phyloP scores from a whole-genome alignment of 192 early-diverging fungal species.

The Radiomyces spectabilis region DNA sequence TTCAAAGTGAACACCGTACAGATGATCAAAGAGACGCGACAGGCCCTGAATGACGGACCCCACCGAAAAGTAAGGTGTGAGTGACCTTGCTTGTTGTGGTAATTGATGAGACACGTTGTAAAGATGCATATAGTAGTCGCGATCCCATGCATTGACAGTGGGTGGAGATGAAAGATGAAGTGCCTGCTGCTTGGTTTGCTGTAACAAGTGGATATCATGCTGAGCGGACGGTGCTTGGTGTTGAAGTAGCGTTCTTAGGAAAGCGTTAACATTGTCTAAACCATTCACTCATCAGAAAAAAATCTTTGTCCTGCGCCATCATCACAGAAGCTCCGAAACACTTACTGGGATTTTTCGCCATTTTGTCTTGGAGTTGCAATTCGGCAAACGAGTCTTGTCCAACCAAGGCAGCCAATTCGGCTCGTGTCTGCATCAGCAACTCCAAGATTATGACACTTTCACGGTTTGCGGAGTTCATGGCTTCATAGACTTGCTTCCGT shows the following conservation, averaged over 20 bases:
- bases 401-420: slow-evolving; percentile 64
- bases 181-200: slow-evolving; percentile 28
- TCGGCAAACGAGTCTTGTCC: slow-evolving; percentile 80
- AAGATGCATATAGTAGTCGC: slow-evolving; percentile 57
- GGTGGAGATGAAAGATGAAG: slow-evolving; percentile 5
- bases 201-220: slow-evolving; percentile 42
- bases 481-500: slow-evolving; percentile 66
- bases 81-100: slow-evolving; percentile 26
- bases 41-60: slow-evolving; percentile 83
- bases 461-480: slow-evolving; percentile 61
- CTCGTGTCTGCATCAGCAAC: slow-evolving; percentile 62
- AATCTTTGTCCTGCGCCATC: background rate
- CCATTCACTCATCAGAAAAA: background rate
- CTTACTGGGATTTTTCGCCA: slow-evolving; percentile 77
- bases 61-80: slow-evolving; percentile 73
- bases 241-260: slow-evolving; percentile 64
- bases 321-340: background rate
- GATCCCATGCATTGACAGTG: slow-evolving; percentile 74
- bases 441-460: slow-evolving; percentile 66
- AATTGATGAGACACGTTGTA: slow-evolving; percentile 23
- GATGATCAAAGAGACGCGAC: slow-evolving; percentile 71
- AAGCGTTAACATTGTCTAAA: slow-evolving; percentile 72
- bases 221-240: slow-evolving; percentile 51
- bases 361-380: slow-evolving; percentile 84
- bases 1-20: slow-evolving; percentile 85